A percentile compares a stretch with the other conserved stretches of the same genome.
Conservation (phyloP, 2,329 filamentous ascomycete species). For the Thielaviopsis ethacetica region DNA sequence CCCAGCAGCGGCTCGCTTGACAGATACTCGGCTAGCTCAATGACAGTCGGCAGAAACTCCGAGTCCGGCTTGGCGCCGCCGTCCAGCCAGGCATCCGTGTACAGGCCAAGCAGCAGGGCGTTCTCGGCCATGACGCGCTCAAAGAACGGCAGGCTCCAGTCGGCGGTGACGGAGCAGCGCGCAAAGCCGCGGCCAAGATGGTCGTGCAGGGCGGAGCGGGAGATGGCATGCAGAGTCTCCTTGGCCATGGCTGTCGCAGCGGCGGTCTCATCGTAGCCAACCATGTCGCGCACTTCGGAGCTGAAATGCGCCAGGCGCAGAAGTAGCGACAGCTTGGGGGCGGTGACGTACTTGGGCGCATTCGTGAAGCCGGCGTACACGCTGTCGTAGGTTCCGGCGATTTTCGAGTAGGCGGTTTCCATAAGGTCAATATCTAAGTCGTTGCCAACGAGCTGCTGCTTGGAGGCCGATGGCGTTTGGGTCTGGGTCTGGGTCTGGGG, state of each 20-base stretch:
- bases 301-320: conserved; percentile 59
- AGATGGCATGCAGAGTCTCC: conserved; percentile 61
- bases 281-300: conserved; percentile 60
- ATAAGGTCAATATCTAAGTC: conserved; percentile 77
- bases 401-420: conserved; percentile 75
- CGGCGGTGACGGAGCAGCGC: conserved; percentile 73
- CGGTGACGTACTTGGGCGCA: conserved; percentile 80
- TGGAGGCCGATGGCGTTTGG: conserved; percentile 2
- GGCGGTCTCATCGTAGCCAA: conserved; percentile 64
- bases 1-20: conserved; percentile 53
- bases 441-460: conserved; percentile 30
- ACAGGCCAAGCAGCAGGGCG: conserved; percentile 65
- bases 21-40: conserved; percentile 78
- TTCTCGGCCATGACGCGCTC: conserved; percentile 97
- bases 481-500: not conserved
- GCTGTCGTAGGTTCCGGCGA: conserved; percentile 63
- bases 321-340: conserved; percentile 69
- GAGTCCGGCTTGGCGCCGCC: conserved; percentile 33
- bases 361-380: conserved; percentile 64
- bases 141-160: conserved; percentile 92
- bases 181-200: conserved; percentile 41
- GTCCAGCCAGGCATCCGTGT: conserved; percentile 69
- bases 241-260: conserved; percentile 65
- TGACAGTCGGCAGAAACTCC: conserved; percentile 61
- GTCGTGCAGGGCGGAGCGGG: conserved; percentile 36